Evolutionary conservation across 2,329 filamentous ascomycete genomes (phyloP), one percentile per base, ranked within the genome.

Genomic region (Seiridium unicorne): DNA sequence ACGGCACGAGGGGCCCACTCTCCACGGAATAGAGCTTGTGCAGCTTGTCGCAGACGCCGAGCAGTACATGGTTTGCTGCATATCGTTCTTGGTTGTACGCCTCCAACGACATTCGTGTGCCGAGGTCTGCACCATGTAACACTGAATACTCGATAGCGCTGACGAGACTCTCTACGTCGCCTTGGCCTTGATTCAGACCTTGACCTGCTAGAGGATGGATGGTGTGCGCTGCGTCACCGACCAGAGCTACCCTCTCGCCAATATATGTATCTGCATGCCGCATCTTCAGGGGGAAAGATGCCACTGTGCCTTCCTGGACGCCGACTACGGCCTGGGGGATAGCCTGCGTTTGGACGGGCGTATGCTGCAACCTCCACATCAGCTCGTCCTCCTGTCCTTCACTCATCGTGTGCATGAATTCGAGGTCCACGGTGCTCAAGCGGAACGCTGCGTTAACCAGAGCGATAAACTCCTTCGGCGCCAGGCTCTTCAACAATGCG

Each of bases 361-460:
- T 93, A 74, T 95, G 89, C 66, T 90, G 81, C 57, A 89, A 77
- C 53, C 94, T 85, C 95, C 95, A 98, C n/a, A 81, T 77, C 7
- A 95, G 80, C 74, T 98, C 94, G n/a, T 89, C 88, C 36, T 81
- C 82, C 60, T 92, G 88, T 0, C 81, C 83, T 0, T 76, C 72
- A 53, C 74, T 62, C 66, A 84, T 80, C 0, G 83, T 87, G 75
- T 96, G 89, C 81, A 98, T 87, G 76, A 91, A 98, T 46, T 85
- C 84, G 4, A 99, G 79, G 73, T 99, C 95, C 2, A 90, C 86
- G 13, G 89, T 83, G 61, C 84, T 84, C 18, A 99, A 83, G 10
- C 93, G 87, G 79, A 99, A 97, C 1, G 92, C 95, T 1, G 94
- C 93, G 71, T 99, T 98, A 66, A 99, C 91, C 83, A 94, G 89